Evolutionary conservation across 2,329 filamentous ascomycete genomes (phyloP), one percentile per base, ranked within the genome.

Genomic region (Fusarium algeriense): DNA sequence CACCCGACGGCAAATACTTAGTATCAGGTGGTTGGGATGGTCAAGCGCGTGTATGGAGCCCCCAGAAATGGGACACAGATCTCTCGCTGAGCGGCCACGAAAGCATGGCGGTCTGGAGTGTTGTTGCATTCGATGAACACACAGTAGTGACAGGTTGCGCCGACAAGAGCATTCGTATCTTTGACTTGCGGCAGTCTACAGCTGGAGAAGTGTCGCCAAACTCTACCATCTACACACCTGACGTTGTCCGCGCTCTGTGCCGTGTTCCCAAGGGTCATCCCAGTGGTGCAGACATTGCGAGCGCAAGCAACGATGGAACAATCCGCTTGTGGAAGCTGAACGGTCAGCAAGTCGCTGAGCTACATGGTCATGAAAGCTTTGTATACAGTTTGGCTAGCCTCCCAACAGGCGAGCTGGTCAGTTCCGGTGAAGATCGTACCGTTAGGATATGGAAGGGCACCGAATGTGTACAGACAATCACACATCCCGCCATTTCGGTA

Each of bases 1-100:
- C 91, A 54, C 88, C 91, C 2, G 88, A 90, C 64, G 92, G 91
- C 4, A 88, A 84, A 48, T 93, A 90, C 79, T 86, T 98, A 43
- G 91, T 98, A 49, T 98, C 95, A 72, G 96, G 95, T 35, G 93
- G 95, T 76, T 99, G 96, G 96, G 96, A 99, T 81, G 89, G 89
- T 34, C 92, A 94, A 71, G 95, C 94, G 32, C 91, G 94, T 59
- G 84, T 98, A 56, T 99, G 96, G 96, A 88, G 87, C 69, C 84
- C 96, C n/a, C 89, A 89, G 43, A 94, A 92, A 73, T 98, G 95
- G 93, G 94, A 97, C 78, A 89, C 89, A 13, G 89, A 92, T 70
- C 83, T 90, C 15, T 78, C 92, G 49, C 85, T 99, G 20, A 83
- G 89, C 48, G 94, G 93, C 8, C 94, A 98, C 77, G 88, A 91